These are phyloP conservation scores for Leptosphaerulina australis DNA, from an alignment of 2,329 filamentous ascomycete genomes.

Conservation along the genomic window DNA sequence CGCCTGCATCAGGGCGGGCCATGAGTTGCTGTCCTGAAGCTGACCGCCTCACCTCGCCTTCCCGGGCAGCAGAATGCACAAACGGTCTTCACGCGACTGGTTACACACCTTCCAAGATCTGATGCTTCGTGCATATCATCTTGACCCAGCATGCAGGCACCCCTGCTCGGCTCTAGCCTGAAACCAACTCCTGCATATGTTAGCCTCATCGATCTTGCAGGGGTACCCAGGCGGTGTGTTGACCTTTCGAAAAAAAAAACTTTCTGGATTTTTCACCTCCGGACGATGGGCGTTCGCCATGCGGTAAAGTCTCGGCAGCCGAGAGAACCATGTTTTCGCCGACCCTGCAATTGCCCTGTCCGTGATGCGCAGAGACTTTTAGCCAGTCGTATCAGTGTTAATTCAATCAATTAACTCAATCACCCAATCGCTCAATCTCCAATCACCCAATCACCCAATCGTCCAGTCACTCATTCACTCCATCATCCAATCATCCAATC, in stretches of 20 bases:
- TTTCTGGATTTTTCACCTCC: slow-evolving; percentile 9
- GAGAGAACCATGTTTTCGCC: slow-evolving; percentile 8
- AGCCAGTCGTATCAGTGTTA: slow-evolving; percentile 5
- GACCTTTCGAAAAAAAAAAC: slow-evolving; percentile 5
- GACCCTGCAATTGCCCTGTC: slow-evolving; percentile 7
- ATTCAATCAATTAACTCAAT: slow-evolving; percentile 1
- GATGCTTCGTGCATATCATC: slow-evolving; percentile 44
- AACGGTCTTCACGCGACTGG: slow-evolving; percentile 25
- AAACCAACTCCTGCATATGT: slow-evolving; percentile 27
- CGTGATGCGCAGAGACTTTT: slow-evolving; percentile 10
- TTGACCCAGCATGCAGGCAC: slow-evolving; percentile 31
- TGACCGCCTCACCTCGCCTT: slow-evolving; percentile 40
- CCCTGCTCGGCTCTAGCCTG: slow-evolving; percentile 33
- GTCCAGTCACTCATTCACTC: no score
- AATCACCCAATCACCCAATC: no score
- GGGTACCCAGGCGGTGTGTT: slow-evolving; percentile 40
- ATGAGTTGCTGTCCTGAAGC: slow-evolving; percentile 27
- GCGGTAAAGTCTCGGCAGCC: slow-evolving; percentile 1
- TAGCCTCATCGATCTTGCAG: slow-evolving; percentile 40
- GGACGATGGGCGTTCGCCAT: neutral
- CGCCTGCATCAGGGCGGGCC: slow-evolving; percentile 25
- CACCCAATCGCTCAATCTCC: no score
- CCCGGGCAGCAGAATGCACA: slow-evolving; percentile 24
- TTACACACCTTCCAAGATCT: slow-evolving; percentile 33
- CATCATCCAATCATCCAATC: no score